Evolutionary conservation across 257 asterid species (phyloP), one percentile per base, ranked within the genome.

Genomic region (Sherardia arvensis): DNA sequence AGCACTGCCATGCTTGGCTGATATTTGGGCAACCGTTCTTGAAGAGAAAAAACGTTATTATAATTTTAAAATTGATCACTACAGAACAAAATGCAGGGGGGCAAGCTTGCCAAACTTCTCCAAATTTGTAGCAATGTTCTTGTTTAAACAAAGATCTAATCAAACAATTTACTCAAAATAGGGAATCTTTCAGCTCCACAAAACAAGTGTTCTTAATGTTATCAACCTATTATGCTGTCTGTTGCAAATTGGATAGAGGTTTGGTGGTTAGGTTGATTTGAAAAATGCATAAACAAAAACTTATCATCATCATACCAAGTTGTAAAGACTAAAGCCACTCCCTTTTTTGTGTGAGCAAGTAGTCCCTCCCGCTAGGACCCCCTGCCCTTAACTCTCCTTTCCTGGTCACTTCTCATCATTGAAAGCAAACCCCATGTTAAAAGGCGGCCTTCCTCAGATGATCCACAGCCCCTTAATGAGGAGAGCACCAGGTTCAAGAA

Each of bases 321-420:
- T 77, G 81, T 73, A 77, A 77, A 73, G 78, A 51, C 18, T 51
- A 57, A 72, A 62, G 64, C 43, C 69, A 67, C 25, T 34, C 43
- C 47, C 64, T 66, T 57, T 69, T 69, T 28, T 9, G 70, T 69
- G 36, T 9, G 70, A 69, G 70, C 61, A 53, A 66, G 63, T 47
- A 66, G 47, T 38, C 47, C 51, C 76, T 61, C 53, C 53, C 9
- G 20, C 28, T 32, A 59, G 63, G 27, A 59, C 47, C 47, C 63
- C 62, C 62, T 58, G 36, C 66, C 62, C 63, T 58, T 58, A 28
- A 28, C 43, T 18, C 22, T 25, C 34, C 73, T 72, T 66, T 57
- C 73, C 67, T 15, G 25, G 56, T 18, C 59, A 23, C 58, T 53
- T 49, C 54, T 20, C 21, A 48, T 48, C 54, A 71, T 58, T 61